phyloP scores from a whole-genome alignment of 306 rosid genomes.

The Corylus americana region DNA sequence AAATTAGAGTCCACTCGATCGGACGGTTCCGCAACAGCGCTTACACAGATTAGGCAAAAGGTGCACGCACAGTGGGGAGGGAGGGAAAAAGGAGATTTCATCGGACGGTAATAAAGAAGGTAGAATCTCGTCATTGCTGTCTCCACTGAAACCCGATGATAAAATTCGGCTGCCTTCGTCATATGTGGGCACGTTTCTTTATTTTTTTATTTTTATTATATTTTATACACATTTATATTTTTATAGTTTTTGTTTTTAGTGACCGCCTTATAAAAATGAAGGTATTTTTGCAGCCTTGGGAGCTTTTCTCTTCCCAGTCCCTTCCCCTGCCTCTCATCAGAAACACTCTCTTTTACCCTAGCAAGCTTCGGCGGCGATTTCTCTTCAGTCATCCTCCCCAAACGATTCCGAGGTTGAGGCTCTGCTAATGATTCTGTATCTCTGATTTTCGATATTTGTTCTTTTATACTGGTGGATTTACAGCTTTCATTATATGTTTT shows the following conservation, averaged over 20 bases:
- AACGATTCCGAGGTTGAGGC: neutral
- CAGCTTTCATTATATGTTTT: neutral
- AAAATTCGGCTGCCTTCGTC: neutral
- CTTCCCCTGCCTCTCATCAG: neutral
- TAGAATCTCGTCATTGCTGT: conserved; percentile 7
- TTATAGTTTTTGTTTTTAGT: neutral
- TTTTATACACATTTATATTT: neutral
- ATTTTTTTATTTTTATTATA: neutral
- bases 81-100: neutral
- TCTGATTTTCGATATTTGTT: neutral
- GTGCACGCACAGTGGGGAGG: neutral
- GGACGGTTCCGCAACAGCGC: neutral
- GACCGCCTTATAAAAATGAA: conserved; percentile 24
- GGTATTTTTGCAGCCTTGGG: neutral
- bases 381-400: neutral
- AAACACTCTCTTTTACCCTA: neutral
- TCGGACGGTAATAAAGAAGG: conserved; percentile 4
- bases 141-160: conserved; percentile 13
- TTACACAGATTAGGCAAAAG: neutral
- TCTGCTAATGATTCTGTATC: neutral
- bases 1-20: neutral
- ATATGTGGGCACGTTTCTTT: conserved; percentile 16
- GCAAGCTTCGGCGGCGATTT: neutral
- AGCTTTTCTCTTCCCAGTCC: neutral
- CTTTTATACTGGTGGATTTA: neutral